Evolutionary conservation across 345 rosid species (phyloP).

Genomic region (Eutrema japonicum): DNA sequence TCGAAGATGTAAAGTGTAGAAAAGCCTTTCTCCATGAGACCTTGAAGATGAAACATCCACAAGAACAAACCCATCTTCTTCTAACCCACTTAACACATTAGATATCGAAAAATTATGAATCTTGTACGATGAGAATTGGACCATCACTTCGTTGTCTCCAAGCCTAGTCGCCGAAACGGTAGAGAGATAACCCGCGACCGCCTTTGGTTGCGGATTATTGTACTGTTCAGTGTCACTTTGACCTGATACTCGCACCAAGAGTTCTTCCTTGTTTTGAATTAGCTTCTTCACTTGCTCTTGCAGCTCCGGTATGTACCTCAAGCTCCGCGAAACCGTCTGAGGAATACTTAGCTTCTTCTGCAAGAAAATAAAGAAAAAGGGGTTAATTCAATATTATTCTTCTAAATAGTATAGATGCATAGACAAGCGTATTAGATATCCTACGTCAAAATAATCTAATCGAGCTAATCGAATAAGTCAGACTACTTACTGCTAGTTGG

Average conservation of each 20-base stretch:
- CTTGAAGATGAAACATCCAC: conserved; percentile 62
- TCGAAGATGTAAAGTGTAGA: conserved; percentile 64
- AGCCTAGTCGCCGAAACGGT: conserved; percentile 51
- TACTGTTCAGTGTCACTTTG: conserved; percentile 33
- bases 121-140: conserved; percentile 52
- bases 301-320: conserved; percentile 62
- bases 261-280: conserved; percentile 50
- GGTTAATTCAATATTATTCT: not conserved
- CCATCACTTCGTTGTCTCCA: conserved; percentile 49
- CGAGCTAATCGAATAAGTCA: no score
- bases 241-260: conserved; percentile 43
- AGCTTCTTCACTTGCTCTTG: conserved; percentile 49
- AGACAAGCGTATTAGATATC: not conserved
- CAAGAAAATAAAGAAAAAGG: conserved; percentile 12
- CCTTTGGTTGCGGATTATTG: conserved; percentile 34
- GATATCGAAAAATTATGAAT: conserved; percentile 45
- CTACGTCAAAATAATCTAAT: no score
- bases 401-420: not conserved
- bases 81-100: conserved; percentile 49
- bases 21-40: conserved; percentile 54
- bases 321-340: conserved; percentile 46
- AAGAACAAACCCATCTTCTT: conserved; percentile 54
- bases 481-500: no score
- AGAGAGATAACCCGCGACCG: conserved; percentile 11
- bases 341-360: conserved; percentile 64